Conservation (phyloP, 2,329 filamentous ascomycete genomes). For the Xylariaceae sp. region DNA sequence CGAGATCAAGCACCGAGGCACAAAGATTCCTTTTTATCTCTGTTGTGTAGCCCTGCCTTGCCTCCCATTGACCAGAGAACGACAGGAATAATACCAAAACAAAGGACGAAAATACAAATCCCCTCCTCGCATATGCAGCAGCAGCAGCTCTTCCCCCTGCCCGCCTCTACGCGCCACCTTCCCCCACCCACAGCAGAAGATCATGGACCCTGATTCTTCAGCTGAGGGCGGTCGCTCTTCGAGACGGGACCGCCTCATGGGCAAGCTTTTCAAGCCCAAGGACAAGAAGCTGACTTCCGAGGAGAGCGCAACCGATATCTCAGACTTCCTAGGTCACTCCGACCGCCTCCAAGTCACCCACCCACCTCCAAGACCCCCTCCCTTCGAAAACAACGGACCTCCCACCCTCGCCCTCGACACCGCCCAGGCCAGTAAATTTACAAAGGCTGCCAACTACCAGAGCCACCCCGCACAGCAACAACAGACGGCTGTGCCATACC, state of each 20-base stretch:
- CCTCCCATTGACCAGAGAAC: too few relatives aligned
- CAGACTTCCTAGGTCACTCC: conserved; percentile 56
- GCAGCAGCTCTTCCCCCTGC: too few relatives aligned
- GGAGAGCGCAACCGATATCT: conserved; percentile 47
- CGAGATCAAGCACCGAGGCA: too few relatives aligned
- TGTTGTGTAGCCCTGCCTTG: too few relatives aligned
- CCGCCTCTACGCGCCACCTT: too few relatives aligned
- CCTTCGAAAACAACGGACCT: conserved; percentile 22
- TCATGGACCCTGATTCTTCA: conserved; percentile 30
- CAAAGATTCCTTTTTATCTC: too few relatives aligned
- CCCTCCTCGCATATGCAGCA: not conserved
- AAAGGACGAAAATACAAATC: too few relatives aligned
- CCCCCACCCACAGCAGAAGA: too few relatives aligned
- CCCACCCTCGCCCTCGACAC: conserved; percentile 53
- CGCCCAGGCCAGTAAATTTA: conserved; percentile 51
- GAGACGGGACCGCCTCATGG: conserved; percentile 51
- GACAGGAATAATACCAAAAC: too few relatives aligned
- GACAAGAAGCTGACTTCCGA: conserved; percentile 36
- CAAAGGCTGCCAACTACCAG: conserved; percentile 48
- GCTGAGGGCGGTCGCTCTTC: conserved; percentile 27
- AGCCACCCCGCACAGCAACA: conserved; percentile 38
- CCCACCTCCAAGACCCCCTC: conserved; percentile 39
- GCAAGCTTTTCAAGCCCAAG: conserved; percentile 52
- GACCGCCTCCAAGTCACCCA: conserved; percentile 54
- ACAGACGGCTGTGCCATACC: conserved; percentile 42